A percentile compares a stretch with the other conserved stretches of the same genome.
These are phyloP conservation scores for Phytophthora boehmeriae DNA, from an alignment of 352 stramenopile species.

Conservation along the genomic window DNA sequence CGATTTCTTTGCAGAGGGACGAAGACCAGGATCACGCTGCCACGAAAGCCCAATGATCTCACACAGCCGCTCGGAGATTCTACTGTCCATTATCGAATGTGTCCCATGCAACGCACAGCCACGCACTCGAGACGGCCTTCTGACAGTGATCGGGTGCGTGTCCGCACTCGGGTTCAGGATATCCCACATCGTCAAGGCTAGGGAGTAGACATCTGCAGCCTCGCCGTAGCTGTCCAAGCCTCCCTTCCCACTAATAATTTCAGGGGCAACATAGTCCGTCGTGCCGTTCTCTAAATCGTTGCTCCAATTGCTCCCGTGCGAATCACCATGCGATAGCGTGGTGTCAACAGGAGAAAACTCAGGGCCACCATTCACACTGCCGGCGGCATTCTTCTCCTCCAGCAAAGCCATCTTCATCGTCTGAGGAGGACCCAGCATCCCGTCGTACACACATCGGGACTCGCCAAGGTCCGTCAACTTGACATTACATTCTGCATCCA, in stretches of 20 bases:
- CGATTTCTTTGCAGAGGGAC: conserved; percentile 40
- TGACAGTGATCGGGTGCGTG: conserved; percentile 38
- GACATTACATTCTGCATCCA: conserved; percentile 41
- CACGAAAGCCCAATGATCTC: conserved; percentile 39
- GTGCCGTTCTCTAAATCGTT: conserved; percentile 27
- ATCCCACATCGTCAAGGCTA: conserved; percentile 70
- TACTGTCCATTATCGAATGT: conserved; percentile 38
- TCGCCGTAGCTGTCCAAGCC: conserved; percentile 40
- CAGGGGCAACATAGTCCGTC: conserved; percentile 63
- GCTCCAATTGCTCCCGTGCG: conserved; percentile 14
- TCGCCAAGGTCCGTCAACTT: conserved; percentile 50
- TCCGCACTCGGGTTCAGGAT: conserved; percentile 48
- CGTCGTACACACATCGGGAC: conserved; percentile 24
- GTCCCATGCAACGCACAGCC: conserved; percentile 43
- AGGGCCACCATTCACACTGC: not conserved
- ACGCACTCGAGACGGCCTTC: conserved; percentile 45
- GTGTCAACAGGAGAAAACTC: conserved; percentile 14
- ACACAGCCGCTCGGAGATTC: conserved; percentile 16
- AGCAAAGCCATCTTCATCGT: conserved; percentile 13
- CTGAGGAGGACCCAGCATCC: conserved; percentile 1
- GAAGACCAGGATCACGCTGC: conserved; percentile 31
- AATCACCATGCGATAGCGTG: conserved; percentile 13
- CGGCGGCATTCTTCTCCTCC: conserved; percentile 7
- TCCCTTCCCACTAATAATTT: conserved; percentile 49
- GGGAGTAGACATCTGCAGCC: conserved; percentile 58